Percentiles rank a stretch among this genome's conserved stretches.
Evolutionary conservation across 2,329 filamentous ascomycete species (phyloP).

Genomic region (Aureobasidium zeae): DNA sequence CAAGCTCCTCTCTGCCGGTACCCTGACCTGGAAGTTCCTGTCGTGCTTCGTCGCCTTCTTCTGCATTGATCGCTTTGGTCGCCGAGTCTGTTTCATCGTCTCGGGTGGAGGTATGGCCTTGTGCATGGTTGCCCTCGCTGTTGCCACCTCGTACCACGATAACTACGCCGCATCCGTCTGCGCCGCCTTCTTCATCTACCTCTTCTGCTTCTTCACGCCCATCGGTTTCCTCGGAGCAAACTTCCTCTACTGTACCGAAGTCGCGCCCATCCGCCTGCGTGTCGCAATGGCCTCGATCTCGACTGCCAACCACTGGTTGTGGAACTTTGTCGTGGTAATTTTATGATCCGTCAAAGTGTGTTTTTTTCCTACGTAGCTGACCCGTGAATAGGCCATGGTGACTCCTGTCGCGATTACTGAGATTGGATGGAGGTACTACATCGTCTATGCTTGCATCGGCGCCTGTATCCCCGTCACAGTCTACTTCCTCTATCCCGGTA

Average conservation of each 20-base stretch:
- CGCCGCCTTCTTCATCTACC: slow-evolving; percentile 48
- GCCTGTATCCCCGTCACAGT: slow-evolving; percentile 39
- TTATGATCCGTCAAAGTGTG: no score
- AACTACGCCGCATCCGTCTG: slow-evolving; percentile 43
- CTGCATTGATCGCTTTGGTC: slow-evolving; percentile 44
- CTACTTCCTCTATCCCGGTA: slow-evolving; percentile 39
- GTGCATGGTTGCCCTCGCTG: slow-evolving; percentile 47
- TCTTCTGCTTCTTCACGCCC: slow-evolving; percentile 53
- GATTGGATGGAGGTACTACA: slow-evolving; percentile 46
- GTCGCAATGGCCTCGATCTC: slow-evolving; percentile 49
- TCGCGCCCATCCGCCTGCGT: slow-evolving; percentile 44
- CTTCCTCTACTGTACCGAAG: slow-evolving; percentile 52
- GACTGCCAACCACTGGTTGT: slow-evolving; percentile 47
- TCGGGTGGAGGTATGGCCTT: slow-evolving; percentile 44
- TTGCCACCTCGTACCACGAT: slow-evolving; percentile 41
- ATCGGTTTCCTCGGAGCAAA: slow-evolving; percentile 52
- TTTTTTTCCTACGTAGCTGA: no score
- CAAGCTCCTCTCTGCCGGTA: slow-evolving; percentile 39
- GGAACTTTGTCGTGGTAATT: slow-evolving; percentile 28
- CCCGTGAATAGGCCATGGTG: no score
- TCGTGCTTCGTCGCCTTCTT: slow-evolving; percentile 43
- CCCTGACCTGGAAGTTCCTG: slow-evolving; percentile 47
- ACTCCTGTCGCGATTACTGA: slow-evolving; percentile 41
- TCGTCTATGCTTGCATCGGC: slow-evolving; percentile 41
- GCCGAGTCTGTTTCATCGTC: slow-evolving; percentile 44